phyloP scores from a whole-genome alignment of 2,329 filamentous ascomycete genomes.

The Diaporthe humulicola region DNA sequence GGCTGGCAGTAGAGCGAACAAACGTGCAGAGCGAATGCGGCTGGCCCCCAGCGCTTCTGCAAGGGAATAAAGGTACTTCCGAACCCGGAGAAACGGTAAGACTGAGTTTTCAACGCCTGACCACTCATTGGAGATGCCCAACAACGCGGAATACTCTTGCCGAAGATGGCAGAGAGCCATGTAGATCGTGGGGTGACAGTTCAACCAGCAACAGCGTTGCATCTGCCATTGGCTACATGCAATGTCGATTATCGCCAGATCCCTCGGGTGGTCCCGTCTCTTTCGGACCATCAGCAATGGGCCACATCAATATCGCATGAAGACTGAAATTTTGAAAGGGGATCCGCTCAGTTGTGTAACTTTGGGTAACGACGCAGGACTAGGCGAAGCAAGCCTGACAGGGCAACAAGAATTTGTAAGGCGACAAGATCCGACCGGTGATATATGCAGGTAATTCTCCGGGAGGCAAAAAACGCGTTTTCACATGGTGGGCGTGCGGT shows the following conservation, averaged over 20 bases:
- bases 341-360: conserved; percentile 44
- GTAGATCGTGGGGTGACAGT: not conserved
- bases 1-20: conserved; percentile 8
- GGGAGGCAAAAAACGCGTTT: conserved; percentile 16
- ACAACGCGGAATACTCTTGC: conserved; percentile 1
- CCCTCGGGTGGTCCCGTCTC: conserved; percentile 19
- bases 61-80: conserved; percentile 30
- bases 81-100: conserved; percentile 39
- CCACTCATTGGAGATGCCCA: conserved; percentile 31
- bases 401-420: conserved; percentile 38
- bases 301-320: conserved; percentile 34
- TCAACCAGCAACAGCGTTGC: conserved; percentile 13
- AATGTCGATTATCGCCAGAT: conserved; percentile 29
- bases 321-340: not conserved
- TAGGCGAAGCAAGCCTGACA: conserved; percentile 36
- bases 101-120: conserved; percentile 32
- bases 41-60: not conserved
- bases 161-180: not conserved
- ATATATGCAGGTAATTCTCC: conserved; percentile 32
- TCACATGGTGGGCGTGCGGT: not conserved
- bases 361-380: conserved; percentile 48
- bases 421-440: conserved; percentile 20
- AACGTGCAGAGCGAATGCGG: conserved; percentile 6
- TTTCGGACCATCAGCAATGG: conserved; percentile 8
- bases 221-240: conserved; percentile 19